phyloP scores from a whole-genome alignment of 176 grass and related monocot species.

The Avena atlantica region DNA sequence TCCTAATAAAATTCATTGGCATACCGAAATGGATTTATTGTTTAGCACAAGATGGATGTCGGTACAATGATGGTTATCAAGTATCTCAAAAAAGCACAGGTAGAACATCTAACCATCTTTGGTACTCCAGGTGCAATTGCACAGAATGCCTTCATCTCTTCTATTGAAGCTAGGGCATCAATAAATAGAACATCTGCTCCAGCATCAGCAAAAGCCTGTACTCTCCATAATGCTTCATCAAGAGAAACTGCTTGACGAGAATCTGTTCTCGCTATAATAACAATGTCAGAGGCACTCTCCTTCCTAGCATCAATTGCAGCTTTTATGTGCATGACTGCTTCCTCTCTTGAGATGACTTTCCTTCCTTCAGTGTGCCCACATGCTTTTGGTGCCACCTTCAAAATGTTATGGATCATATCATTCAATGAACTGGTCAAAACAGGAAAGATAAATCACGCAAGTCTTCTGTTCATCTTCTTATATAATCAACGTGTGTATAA shows the following conservation, averaged over 20 bases:
- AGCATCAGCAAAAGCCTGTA: constrained; percentile 88
- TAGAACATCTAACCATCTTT: constrained; percentile 79
- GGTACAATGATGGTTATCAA: not conserved
- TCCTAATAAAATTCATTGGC: constrained; percentile 2
- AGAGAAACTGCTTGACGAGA: constrained; percentile 85
- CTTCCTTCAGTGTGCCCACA: constrained; percentile 95
- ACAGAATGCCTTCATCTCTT: constrained; percentile 93
- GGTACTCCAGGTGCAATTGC: constrained; percentile 74
- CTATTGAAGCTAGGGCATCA: constrained; percentile 85
- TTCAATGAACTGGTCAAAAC: not conserved
- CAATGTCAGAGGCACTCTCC: constrained; percentile 93
- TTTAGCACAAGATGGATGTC: constrained; percentile 10
- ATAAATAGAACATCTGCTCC: constrained; percentile 95
- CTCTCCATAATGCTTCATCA: constrained; percentile 89
- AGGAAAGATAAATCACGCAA: constrained; percentile 4
- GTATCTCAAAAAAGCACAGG: constrained; percentile 14
- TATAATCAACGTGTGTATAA: not conserved
- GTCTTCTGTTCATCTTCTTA: not conserved
- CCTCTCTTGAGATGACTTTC: constrained; percentile 95
- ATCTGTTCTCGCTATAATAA: constrained; percentile 87
- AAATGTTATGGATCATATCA: constrained; percentile 15
- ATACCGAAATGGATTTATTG: not conserved
- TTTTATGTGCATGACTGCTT: constrained; percentile 87
- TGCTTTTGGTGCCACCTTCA: constrained; percentile 96
- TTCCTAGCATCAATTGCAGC: constrained; percentile 86